Evolutionary conservation across 805 yeast genomes (phyloP), one percentile per base, ranked within the genome.

Genomic region (Pichia californica): DNA sequence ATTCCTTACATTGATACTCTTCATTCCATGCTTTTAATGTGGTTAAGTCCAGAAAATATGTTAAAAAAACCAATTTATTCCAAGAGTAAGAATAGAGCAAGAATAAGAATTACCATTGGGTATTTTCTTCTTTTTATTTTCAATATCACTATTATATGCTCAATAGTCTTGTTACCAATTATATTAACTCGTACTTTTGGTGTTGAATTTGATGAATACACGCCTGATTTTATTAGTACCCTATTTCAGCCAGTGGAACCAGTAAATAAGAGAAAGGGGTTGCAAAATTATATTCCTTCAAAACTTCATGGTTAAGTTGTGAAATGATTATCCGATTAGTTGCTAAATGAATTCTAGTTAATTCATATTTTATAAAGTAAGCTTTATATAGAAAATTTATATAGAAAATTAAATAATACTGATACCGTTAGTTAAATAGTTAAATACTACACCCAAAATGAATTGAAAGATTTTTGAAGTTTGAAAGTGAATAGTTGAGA

Each of bases 1-100:
- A 63, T 80, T 32, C 89, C 89, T 0, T 79, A 70, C 50, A 70
- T 79, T 36, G 83, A 81, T 53, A 71, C 70, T 37, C 73, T 81
- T 74, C 93, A 83, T 54, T 75, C 88, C 2, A 64, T 77, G 64
- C 65, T 79, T 55, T 63, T 83, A 29, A 73, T 83, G 51, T 83
- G 91, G 91, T 62, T 82, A 45, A 73, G 69, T 32, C 63, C 62
- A 3, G 56, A 53, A 5, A 63, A 66, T 32, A 81, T 76, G 52
- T 55, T 76, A 2, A 64, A 76, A 8, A 71, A 76, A 4, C 69
- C 68, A 20, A 62, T 74, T 2, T 61, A 74, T 7, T 63, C 76
- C 2, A 60, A 67, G 7, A 46, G 51, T 16, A 70, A 62, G 45
- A 69, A 74, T 43, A 66, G 67, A 48, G 56, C 70, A 40, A 64